phyloP scores from a whole-genome alignment of 768 basidiomycete genomes.

The Termitomyces eurrhizus region DNA sequence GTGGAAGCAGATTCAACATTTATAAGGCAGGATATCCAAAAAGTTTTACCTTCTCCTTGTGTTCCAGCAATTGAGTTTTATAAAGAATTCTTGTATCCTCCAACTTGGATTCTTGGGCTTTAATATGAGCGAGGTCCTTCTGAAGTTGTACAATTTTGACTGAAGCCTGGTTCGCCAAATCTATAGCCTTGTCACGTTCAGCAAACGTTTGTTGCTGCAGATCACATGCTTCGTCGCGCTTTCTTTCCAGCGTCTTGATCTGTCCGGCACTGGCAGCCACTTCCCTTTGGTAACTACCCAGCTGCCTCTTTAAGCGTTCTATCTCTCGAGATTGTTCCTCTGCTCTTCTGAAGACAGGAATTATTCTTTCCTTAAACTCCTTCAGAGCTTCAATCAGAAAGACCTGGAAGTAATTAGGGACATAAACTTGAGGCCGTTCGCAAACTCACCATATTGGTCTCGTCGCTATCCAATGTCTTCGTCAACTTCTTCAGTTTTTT shows the following conservation, averaged over 20 bases:
- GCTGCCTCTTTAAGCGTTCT: slow-evolving; percentile 17
- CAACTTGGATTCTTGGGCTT: slow-evolving; percentile 20
- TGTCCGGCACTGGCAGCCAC: neutral
- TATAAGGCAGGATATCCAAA: neutral
- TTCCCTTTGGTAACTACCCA: slow-evolving; percentile 11
- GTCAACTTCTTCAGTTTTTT: slow-evolving; percentile 29
- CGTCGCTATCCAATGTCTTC: slow-evolving; percentile 19
- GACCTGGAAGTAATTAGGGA: slow-evolving; percentile 18
- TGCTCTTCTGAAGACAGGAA: slow-evolving; percentile 31
- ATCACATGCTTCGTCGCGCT: slow-evolving; percentile 18
- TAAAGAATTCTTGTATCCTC: slow-evolving; percentile 27
- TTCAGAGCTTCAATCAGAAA: slow-evolving; percentile 31
- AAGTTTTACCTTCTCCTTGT: slow-evolving; percentile 8
- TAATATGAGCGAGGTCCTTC: slow-evolving; percentile 12
- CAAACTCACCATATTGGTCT: slow-evolving; percentile 25
- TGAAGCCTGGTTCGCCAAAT: slow-evolving; percentile 24
- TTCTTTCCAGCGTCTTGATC: slow-evolving; percentile 14
- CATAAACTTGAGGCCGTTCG: neutral
- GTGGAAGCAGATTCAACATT: neutral
- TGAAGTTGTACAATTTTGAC: slow-evolving; percentile 20
- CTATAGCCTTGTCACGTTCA: slow-evolving; percentile 26
- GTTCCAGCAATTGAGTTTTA: slow-evolving; percentile 26
- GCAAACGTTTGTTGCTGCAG: slow-evolving; percentile 15
- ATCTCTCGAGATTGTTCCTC: slow-evolving; percentile 28
- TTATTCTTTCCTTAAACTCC: slow-evolving; percentile 38